Evolutionary conservation across 805 yeast genomes (phyloP).

Genomic region (Monosporozyma siamensis): DNA sequence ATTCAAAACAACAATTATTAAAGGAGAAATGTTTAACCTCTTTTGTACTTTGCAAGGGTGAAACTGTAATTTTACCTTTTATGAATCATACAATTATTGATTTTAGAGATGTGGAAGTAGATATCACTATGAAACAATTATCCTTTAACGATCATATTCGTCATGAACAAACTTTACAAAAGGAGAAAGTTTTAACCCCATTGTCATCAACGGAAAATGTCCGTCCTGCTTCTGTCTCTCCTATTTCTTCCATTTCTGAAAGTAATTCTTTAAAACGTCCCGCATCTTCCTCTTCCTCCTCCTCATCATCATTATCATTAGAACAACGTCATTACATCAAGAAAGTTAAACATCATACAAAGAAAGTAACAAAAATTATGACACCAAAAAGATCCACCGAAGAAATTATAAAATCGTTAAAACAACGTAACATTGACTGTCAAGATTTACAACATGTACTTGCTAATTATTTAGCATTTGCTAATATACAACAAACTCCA

Average conservation of each 20-base stretch:
- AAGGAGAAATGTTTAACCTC: conserved; percentile 18
- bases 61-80: conserved; percentile 55
- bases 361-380: not conserved
- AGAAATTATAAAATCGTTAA: conserved; percentile 7
- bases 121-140: conserved; percentile 6
- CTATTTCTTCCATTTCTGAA: no score
- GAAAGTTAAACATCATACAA: not conserved
- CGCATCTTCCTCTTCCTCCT: no score
- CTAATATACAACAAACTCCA: conserved; percentile 82
- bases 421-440: conserved; percentile 32
- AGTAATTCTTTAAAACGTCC: no score
- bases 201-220: no score
- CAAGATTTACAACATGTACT: conserved; percentile 54
- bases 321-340: not conserved
- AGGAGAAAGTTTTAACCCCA: no score
- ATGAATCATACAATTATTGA: conserved; percentile 56
- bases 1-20: conserved; percentile 9
- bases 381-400: conserved; percentile 1
- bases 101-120: conserved; percentile 40
- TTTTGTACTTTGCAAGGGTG: conserved; percentile 43
- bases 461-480: conserved; percentile 81
- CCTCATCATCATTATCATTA: no score
- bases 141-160: conserved; percentile 26
- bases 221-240: no score
- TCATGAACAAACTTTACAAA: not conserved